Conservation (phyloP, 345 rosid species). For the Litchi chinensis region DNA sequence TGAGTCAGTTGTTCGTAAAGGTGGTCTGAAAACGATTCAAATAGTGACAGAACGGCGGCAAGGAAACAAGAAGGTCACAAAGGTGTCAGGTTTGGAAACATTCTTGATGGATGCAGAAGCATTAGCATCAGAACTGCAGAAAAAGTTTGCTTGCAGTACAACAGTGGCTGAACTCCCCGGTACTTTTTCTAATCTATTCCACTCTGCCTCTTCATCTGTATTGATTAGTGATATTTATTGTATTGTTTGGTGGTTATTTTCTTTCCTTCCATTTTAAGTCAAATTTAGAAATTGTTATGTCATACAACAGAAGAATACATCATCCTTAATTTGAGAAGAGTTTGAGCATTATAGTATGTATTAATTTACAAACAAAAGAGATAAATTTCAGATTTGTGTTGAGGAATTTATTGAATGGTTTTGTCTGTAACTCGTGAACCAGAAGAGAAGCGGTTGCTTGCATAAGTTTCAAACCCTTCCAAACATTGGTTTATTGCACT, state of each 20-base stretch:
- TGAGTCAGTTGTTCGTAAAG: slow-evolving; percentile 80
- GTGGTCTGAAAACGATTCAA: slow-evolving; percentile 76
- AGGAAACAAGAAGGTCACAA: slow-evolving; percentile 93
- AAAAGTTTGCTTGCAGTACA: slow-evolving; percentile 96
- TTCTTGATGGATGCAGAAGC: slow-evolving; percentile 83
- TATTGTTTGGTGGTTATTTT: not conserved
- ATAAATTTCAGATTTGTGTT: not conserved
- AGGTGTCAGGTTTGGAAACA: slow-evolving; percentile 74
- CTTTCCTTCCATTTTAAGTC: not conserved
- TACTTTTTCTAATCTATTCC: slow-evolving; percentile 17
- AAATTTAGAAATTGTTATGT: not conserved
- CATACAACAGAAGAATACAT: not conserved
- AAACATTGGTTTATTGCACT: not conserved
- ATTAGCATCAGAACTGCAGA: slow-evolving; percentile 93
- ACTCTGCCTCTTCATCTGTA: not conserved
- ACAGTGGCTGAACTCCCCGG: slow-evolving; percentile 83
- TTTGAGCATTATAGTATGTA: not conserved
- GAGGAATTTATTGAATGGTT: not conserved
- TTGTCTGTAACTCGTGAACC: not conserved
- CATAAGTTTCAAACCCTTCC: not conserved
- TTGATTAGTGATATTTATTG: not conserved
- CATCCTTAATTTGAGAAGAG: not conserved
- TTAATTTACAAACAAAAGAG: not conserved
- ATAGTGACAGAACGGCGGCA: slow-evolving; percentile 88
- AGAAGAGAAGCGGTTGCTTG: not conserved